phyloP scores from a whole-genome alignment of 1,284 basidiomycete species.

The Boletus chippewaensis region DNA sequence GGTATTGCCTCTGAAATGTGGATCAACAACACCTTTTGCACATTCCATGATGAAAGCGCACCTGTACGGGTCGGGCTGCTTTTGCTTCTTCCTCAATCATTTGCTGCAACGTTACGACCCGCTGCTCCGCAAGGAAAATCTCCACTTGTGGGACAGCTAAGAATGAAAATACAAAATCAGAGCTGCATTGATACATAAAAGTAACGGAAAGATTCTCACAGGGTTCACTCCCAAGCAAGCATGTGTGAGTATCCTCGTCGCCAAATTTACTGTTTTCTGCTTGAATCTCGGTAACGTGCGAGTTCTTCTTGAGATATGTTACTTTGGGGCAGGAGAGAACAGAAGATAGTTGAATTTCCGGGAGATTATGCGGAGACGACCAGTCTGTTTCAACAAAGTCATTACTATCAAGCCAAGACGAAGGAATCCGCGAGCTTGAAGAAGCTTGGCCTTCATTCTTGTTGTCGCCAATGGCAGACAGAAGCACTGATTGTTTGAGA shows the following conservation, averaged over 20 bases:
- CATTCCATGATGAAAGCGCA: constrained; percentile 6
- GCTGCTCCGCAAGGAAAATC: constrained; percentile 52
- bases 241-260: constrained; percentile 79
- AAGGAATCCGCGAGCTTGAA: constrained; percentile 30
- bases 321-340: constrained; percentile 77
- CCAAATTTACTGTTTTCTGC: constrained; percentile 76
- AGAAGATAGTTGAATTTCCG: constrained; percentile 66
- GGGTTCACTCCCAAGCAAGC: constrained; percentile 70
- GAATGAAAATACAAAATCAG: background rate
- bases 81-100: constrained; percentile 23
- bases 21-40: background rate
- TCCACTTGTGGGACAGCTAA: constrained; percentile 68
- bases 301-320: constrained; percentile 70
- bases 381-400: constrained; percentile 85
- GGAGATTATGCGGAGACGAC: constrained; percentile 44
- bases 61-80: constrained; percentile 12
- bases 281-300: constrained; percentile 36
- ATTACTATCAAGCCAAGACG: constrained; percentile 72
- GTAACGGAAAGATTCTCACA: constrained; percentile 42
- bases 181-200: background rate
- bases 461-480: constrained; percentile 30
- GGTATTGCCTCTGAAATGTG: constrained; percentile 25
- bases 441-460: constrained; percentile 23
- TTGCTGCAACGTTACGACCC: constrained; percentile 47
- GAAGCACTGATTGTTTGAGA: constrained; percentile 51